phyloP scores from a whole-genome alignment of 2,329 filamentous ascomycete genomes.

The Aspergillus awamori region DNA sequence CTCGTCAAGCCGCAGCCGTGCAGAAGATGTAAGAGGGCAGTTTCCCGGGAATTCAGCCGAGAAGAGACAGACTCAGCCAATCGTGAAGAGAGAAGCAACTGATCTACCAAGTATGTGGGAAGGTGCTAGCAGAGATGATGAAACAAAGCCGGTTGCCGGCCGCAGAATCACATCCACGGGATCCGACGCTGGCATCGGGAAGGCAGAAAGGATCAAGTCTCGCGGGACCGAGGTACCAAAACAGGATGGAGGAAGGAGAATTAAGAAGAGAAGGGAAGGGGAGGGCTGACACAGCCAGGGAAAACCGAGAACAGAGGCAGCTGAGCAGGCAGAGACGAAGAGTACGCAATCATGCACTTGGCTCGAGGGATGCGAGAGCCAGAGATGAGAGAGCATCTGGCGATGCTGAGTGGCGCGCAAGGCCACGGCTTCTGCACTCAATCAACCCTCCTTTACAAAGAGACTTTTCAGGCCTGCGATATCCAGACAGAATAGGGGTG shows the following conservation, averaged over 20 bases:
- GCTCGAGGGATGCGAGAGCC: background rate
- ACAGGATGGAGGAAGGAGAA: background rate
- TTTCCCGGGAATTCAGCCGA: background rate
- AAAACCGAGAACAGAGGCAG: background rate
- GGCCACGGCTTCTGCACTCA: background rate
- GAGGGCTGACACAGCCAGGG: background rate
- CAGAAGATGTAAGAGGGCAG: background rate
- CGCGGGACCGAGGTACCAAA: background rate
- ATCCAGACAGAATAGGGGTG: background rate
- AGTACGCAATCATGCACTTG: slow-evolving; percentile 9
- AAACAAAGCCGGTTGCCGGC: background rate
- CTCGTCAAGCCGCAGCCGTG: background rate
- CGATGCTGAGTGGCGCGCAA: background rate
- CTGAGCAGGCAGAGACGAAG: background rate
- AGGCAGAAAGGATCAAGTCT: background rate
- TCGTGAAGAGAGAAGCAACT: background rate
- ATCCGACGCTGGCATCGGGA: background rate
- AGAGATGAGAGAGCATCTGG: background rate
- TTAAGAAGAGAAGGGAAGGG: background rate
- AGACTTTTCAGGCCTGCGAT: background rate
- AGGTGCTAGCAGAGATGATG: background rate
- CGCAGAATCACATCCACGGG: background rate
- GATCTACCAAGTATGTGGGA: background rate
- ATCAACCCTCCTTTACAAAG: slow-evolving; percentile 1
- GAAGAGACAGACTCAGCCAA: slow-evolving; percentile 1